Conservation (phyloP, 1,284 basidiomycete genomes). For the Marasmius sp. region DNA sequence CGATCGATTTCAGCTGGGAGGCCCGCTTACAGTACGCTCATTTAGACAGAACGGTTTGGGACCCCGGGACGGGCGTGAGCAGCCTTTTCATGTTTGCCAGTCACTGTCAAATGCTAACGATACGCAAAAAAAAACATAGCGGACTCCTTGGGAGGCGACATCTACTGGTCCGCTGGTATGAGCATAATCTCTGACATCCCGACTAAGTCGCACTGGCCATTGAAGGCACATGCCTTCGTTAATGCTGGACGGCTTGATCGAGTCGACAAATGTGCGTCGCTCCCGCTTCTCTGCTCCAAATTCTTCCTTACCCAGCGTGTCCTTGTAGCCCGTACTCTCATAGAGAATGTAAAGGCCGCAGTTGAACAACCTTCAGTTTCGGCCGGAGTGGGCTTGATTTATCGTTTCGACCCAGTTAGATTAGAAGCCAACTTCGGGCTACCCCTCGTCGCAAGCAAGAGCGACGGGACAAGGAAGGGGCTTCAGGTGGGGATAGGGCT, state of each 20-base stretch:
- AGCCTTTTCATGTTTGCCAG: neutral
- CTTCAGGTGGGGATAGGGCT: constrained; percentile 92
- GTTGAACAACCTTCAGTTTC: constrained; percentile 64
- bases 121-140: constrained; percentile 29
- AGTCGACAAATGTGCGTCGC: constrained; percentile 54
- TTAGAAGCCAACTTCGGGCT: constrained; percentile 93
- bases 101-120: neutral
- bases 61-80: constrained; percentile 73
- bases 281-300: neutral
- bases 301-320: neutral
- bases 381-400: constrained; percentile 89
- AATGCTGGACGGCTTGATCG: constrained; percentile 85
- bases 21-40: constrained; percentile 86
- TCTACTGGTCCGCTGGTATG: constrained; percentile 83
- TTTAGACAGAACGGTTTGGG: constrained; percentile 89
- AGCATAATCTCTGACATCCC: constrained; percentile 85
- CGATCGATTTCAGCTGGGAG: constrained; percentile 93
- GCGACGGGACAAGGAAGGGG: constrained; percentile 79
- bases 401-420: constrained; percentile 81
- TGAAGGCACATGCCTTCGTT: constrained; percentile 84
- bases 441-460: constrained; percentile 76
- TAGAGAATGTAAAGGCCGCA: constrained; percentile 35
- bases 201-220: constrained; percentile 79
- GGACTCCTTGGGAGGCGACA: constrained; percentile 87
- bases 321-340: constrained; percentile 36